Evolutionary conservation across 208 protist species (phyloP), one percentile per base, ranked within the genome.

Genomic region (Acanthamoeba royreba): DNA sequence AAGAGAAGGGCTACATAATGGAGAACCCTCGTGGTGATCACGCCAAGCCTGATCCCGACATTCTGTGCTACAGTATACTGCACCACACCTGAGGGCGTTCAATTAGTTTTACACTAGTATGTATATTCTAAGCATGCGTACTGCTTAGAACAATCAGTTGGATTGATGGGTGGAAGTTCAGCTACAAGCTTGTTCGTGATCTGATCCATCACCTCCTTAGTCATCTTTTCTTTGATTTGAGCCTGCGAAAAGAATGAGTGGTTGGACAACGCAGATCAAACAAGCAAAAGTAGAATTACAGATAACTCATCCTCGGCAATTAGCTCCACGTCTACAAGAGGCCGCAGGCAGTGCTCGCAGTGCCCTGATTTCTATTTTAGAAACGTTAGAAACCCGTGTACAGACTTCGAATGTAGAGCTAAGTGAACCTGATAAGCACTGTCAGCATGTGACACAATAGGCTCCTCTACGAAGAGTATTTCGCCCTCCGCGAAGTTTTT

Each of bases 381-480:
- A 79, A 31, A 11, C 17, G 35, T 33, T 22, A 58, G 49, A 22
- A 58, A 22, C 22, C 49, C 49, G 3, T 4, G 35, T 47, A 42
- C 5, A 42, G 11, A 33, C 25, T 61, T 17, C 53, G 53, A 55
- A 55, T 61, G 53, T 5, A 2, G 53, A 2, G 40, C 1, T 4
- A 4, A 28, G 66, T 42, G 1, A 42, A 90, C 83, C 47, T 55
- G 13, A 28, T 47, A 38, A n/a, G 1, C 0, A 4, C 47, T 40
- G 43, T 90, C 83, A 25, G 53, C 83, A n/a, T 66, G 22, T 13
- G 83, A 90, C 33, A 69, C 83, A 2, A 90, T 13, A 22, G 83
- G 83, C 31, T 90, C 83, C 19, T 90, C 83, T 33, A 42, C 83
- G 22, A 90, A 90, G 38, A 90, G 38, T 31, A 90, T 90, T n/a